Evolutionary conservation across 2,329 filamentous ascomycete genomes (phyloP), one percentile per base, ranked within the genome.

Genomic region (Penicillium hesseltinei): DNA sequence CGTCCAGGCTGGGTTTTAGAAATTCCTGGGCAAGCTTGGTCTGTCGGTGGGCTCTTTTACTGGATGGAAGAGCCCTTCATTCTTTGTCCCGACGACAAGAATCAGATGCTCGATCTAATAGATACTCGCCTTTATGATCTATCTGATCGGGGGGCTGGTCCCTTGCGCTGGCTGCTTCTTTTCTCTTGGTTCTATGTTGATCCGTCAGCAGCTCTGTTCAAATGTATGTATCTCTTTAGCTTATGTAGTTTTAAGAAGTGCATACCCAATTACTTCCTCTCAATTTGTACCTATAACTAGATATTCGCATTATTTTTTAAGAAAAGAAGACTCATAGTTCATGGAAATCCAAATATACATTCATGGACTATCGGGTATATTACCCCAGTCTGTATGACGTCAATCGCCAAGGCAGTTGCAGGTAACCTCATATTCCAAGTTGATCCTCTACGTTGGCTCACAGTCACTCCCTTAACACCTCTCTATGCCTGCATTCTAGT

Each of bases 71-170:
- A 61, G 58, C 44, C 35, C 7, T 54, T 58, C 51, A 25, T 54
- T 62, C 44, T 62, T 64, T 62, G 43, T 56, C 54, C 58, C 52
- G 57, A 64, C 62, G 56, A 43, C 69, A 73, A 75, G 80, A 81
- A 82, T 73, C 66, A 60, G 81, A 81, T 83, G 81, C 81, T 77
- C 80, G 73, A 62, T 58, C 54, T 62, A 36, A 36, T 15, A 46
- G 42, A 42, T 65, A 58, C 61, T 53, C 50, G 61, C 55, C 38
- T 56, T 58, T 49, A 29, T 59, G 63, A 73, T 68, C 63, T 71
- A 54, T 43, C 29, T 72, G 72, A 74, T 72, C 73, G 71, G 70
- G 60, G 75, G 77, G 78, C 70, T 64, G 71, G 60, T 51, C 63
- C 57, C 54, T 61, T 40, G 51, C 62, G 57, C 63, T 65, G 66